Base-by-base conservation (phyloP, 306 rosid species). In the Parietaria judaica region DNA sequence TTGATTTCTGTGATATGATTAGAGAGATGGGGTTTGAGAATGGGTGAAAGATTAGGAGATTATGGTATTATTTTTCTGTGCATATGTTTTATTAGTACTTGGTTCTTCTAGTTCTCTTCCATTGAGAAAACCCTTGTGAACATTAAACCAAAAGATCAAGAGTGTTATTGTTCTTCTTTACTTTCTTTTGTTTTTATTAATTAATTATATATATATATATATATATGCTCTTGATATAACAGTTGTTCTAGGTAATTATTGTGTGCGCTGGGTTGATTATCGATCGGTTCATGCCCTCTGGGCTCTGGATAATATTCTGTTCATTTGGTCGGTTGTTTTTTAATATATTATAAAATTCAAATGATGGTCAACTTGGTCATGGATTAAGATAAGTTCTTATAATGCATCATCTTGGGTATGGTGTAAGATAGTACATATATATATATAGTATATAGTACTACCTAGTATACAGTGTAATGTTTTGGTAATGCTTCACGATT, bases 21-120 rank as follows among this genome's bases (percentile, higher is more conserved):
- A 36, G 12, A 37, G 11, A 8, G 61, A 11, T 62, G 31, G 31
- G 31, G 31, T 11, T 8, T 63, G 56, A 60, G 11, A 12, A 60
- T 43, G 51, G 45, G 51, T 13, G 51, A 10, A 10, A 3, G 44
- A 14, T 7, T 67, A 71, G 66, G 64, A 53, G 68, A 69, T 45
- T 3, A 14, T 31, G 43, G 59, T 64, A 47, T 73, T 49, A 72
- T 55, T 70, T 15, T 49, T 11, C 31, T 48, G 56, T 65, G 65
- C 56, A 76, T 64, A 70, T 61, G 60, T 62, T 52, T 54, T 43
- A 23, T 23, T 23, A 45, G 16, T 35, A 34, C 55, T 65, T 38
- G 45, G 35, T 63, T 47, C 15, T 36, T 14, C 39, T 16, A 8
- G 45, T 41, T 41, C 9, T 64, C 34, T 13, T 31, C 68, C 61